These are phyloP conservation scores for Malus hybrid DNA, from an alignment of 331 rosid genomes.

Conservation along the genomic window DNA sequence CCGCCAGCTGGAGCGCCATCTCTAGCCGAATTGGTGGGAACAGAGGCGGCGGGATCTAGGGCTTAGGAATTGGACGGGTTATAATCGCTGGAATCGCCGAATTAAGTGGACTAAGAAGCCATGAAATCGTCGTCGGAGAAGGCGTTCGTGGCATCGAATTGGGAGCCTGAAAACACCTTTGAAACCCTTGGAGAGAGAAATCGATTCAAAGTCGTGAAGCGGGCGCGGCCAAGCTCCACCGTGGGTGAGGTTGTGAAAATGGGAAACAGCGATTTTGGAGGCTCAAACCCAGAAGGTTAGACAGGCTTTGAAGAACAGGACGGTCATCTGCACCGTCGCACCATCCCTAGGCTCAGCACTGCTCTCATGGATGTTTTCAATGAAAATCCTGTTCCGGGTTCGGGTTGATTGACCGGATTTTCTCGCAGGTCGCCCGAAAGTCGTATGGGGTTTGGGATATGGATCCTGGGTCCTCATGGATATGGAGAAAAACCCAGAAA, in stretches of 20 bases:
- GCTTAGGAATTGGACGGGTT: conserved; percentile 19
- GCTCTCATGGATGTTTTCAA: conserved; percentile 37
- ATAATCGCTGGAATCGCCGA: too few relatives aligned
- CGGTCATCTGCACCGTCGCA: conserved; percentile 47
- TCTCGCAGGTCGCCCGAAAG: not conserved
- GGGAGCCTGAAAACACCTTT: too few relatives aligned
- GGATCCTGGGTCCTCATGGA: conserved; percentile 25
- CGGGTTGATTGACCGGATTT: conserved; percentile 3
- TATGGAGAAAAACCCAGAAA: not conserved
- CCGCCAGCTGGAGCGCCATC: conserved; percentile 13
- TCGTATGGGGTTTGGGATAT: not conserved
- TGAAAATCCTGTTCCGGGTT: conserved; percentile 24
- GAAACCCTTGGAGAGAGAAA: too few relatives aligned
- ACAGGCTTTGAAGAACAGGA: conserved; percentile 39
- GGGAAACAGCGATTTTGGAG: conserved; percentile 42
- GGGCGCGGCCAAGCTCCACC: conserved; percentile 24
- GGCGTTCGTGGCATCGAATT: too few relatives aligned
- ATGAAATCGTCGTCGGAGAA: too few relatives aligned
- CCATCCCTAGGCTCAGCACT: conserved; percentile 38
- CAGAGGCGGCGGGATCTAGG: conserved; percentile 16
- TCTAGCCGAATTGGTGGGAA: not conserved
- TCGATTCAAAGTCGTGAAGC: conserved; percentile 14
- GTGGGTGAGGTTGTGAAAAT: conserved; percentile 31
- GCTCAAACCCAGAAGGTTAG: conserved; percentile 35
- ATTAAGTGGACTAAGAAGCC: too few relatives aligned